Conservation (phyloP, 768 basidiomycete species). For the Tulasnella sp. region DNA sequence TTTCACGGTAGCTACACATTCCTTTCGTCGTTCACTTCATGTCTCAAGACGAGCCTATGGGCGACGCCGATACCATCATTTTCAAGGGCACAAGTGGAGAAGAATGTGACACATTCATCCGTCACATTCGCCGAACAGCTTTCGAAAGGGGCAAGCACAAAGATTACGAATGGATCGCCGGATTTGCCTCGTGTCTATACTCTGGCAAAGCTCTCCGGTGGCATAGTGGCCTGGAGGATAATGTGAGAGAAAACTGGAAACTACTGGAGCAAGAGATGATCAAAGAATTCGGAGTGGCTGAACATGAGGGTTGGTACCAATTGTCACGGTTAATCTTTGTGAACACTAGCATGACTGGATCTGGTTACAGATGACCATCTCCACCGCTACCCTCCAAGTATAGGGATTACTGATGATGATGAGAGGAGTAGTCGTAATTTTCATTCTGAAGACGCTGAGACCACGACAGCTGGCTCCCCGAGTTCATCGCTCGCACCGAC, state of each 20-base stretch:
- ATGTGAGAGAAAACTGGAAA: not conserved
- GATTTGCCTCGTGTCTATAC: not conserved
- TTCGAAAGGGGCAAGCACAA: not conserved
- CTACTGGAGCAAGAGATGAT: not conserved
- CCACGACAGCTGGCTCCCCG: not conserved
- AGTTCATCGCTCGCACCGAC: not conserved
- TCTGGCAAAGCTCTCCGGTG: not conserved
- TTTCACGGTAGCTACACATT: too few relatives aligned
- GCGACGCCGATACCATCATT: not conserved
- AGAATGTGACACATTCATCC: not conserved
- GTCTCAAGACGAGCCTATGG: not conserved
- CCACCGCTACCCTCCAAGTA: not conserved
- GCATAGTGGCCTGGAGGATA: not conserved
- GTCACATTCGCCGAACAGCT: not conserved
- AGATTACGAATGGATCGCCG: not conserved
- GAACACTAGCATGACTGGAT: too few relatives aligned
- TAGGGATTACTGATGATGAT: not conserved
- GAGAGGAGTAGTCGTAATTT: not conserved
- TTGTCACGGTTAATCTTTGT: too few relatives aligned
- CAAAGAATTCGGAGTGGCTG: not conserved
- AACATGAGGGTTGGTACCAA: not conserved
- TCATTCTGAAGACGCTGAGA: not conserved
- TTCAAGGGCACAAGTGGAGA: not conserved
- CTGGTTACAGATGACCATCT: not conserved
- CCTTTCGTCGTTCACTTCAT: not conserved